Evolutionary conservation across 2,329 filamentous ascomycete genomes (phyloP), one percentile per base, ranked within the genome.

Genomic region (Fusarium siculi): DNA sequence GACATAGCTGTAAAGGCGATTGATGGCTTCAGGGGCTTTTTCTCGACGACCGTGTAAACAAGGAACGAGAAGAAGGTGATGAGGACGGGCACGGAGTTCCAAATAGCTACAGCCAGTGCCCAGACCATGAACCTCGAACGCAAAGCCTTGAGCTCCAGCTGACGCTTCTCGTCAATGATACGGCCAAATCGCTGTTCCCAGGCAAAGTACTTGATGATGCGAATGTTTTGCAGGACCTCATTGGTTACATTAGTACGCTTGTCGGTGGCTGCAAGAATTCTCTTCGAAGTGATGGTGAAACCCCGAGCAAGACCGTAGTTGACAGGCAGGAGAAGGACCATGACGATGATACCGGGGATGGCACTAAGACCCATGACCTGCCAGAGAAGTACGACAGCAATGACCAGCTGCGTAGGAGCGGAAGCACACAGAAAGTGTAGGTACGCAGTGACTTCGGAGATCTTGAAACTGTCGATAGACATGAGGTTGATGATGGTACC

Each of bases 401-500:
- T 89, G 50, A 93, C 84, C 43, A 99, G 89, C 82, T 98, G 95
- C 1, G 96, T 93, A 0, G 96, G 96, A 4, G 96, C 95, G 69
- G 93, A 92, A 1, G 95, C 96, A 86, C 96, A 93, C n/a, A 99
- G 86, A 82, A 97, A 99, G 82, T 99, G 96, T 37, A 99, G 86
- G 80, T 99, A 99, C 1, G 96, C 93, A 42, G 94, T 96, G 66
- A 97, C 92, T 80, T 99, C 96, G 70, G 94, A 93, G 62, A 99
- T 94, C 84, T 99, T 99, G 90, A 98, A 98, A 53, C 96, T 98
- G 85, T 99, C 97, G 44, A 99, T 97, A 16, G 96, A 97, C 96
- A 99, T 99, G 74, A 99, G 87, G 82, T 98, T 99, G 85, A 99
- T 99, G 78, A 99, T 98, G n/a, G 96, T 97, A 71, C 97, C 96